A percentile compares a stretch with the other conserved stretches of the same genome.
phyloP scores from a whole-genome alignment of 495 filamentous ascomycete species.

The Lepraria neglecta region DNA sequence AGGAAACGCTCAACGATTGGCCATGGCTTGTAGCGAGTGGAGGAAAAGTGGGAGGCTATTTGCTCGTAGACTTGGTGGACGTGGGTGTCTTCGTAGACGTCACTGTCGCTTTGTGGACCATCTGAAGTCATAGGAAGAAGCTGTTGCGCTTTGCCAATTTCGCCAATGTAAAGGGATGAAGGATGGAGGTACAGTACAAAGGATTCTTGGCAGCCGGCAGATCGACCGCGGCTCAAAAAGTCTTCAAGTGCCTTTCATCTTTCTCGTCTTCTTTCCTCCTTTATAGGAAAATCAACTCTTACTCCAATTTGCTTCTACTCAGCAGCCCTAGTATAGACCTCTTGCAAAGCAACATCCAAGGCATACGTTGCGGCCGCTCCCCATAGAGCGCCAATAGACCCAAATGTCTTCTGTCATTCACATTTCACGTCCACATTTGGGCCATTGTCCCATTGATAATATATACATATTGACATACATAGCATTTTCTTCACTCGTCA shows the following conservation, averaged over 20 bases:
- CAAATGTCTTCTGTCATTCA: too few species aligned
- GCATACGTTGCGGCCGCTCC: too few species aligned
- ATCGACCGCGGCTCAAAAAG: conserved; percentile 8
- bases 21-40: conserved; percentile 97
- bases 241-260: not conserved
- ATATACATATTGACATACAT: conserved; percentile 1
- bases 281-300: not conserved
- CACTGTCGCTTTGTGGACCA: not conserved
- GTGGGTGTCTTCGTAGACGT: conserved; percentile 68
- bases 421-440: not conserved
- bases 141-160: not conserved
- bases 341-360: not conserved
- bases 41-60: conserved; percentile 91
- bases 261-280: not conserved
- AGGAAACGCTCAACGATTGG: conserved; percentile 84
- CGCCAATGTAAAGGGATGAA: not conserved
- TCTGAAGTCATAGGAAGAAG: conserved; percentile 1
- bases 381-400: too few species aligned
- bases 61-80: conserved; percentile 92
- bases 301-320: not conserved
- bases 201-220: conserved; percentile 1
- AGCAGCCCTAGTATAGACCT: not conserved
- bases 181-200: not conserved
- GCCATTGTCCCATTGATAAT: not conserved
- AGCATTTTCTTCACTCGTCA: not conserved